phyloP scores from a whole-genome alignment of 768 basidiomycete species.

The Cystobasidium tubakii region DNA sequence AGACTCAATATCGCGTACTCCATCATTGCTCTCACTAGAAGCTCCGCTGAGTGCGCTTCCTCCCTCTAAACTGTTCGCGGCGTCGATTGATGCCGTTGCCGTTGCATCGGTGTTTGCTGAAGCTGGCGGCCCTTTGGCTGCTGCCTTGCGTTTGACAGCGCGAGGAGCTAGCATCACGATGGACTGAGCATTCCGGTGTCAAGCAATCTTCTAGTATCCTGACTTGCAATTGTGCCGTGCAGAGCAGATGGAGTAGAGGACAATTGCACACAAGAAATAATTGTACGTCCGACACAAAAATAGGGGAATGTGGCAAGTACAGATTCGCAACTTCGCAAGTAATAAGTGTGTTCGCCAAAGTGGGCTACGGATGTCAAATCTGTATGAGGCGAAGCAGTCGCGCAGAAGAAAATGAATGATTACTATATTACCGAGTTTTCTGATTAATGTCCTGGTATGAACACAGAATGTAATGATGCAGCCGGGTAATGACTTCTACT shows the following conservation, averaged over 20 bases:
- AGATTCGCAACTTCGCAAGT: too few species aligned
- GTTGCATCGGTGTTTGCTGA: not conserved
- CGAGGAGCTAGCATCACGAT: slow-evolving; percentile 29
- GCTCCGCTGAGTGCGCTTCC: not conserved
- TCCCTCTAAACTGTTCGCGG: not conserved
- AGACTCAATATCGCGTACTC: not conserved
- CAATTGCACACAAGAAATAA: too few species aligned
- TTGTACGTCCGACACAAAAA: too few species aligned
- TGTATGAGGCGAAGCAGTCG: too few species aligned
- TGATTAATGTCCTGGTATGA: not conserved
- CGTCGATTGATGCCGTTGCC: not conserved
- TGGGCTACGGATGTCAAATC: too few species aligned
- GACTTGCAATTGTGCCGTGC: too few species aligned
- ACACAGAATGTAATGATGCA: not conserved
- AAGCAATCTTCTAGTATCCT: too few species aligned
- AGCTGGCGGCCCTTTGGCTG: not conserved
- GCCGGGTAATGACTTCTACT: not conserved
- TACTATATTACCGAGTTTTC: too few species aligned
- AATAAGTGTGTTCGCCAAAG: too few species aligned
- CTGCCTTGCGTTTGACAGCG: slow-evolving; percentile 32
- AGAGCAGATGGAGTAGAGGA: too few species aligned
- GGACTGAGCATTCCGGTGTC: not conserved
- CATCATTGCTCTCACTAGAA: not conserved
- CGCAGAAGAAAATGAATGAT: too few species aligned
- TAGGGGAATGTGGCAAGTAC: too few species aligned